A percentile compares a stretch with the other conserved stretches of the same genome.
Conservation (phyloP, 345 rosid species). For the Abelmoschus esculentus region DNA sequence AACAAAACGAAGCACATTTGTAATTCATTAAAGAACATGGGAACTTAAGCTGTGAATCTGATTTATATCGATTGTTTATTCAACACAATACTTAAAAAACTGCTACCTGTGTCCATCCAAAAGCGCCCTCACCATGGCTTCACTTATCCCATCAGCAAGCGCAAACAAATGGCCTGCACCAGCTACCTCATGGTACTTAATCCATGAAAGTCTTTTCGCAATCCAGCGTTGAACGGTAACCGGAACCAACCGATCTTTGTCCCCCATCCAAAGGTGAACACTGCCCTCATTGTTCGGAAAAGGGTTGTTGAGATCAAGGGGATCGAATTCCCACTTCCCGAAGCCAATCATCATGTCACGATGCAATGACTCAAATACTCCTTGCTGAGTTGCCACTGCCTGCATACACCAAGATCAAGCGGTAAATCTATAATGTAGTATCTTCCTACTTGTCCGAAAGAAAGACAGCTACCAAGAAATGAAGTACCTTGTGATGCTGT, state of each 20-base stretch:
- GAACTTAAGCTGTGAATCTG: too few relatives aligned
- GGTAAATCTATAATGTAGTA: too few relatives aligned
- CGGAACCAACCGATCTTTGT: slow-evolving; percentile 52
- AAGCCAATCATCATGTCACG: slow-evolving; percentile 57
- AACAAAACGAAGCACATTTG: not conserved
- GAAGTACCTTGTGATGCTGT: slow-evolving; percentile 17
- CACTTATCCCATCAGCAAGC: slow-evolving; percentile 38
- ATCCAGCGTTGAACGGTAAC: slow-evolving; percentile 40
- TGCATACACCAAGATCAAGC: slow-evolving; percentile 10
- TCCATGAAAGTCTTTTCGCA: slow-evolving; percentile 41
- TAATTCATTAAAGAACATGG: not conserved
- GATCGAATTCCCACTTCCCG: slow-evolving; percentile 75
- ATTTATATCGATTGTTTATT: not conserved
- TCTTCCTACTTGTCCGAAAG: not conserved
- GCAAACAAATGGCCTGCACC: slow-evolving; percentile 51
- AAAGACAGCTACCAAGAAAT: too few relatives aligned
- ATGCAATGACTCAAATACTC: slow-evolving; percentile 49
- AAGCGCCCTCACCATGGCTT: slow-evolving; percentile 38
- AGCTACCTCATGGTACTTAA: slow-evolving; percentile 46
- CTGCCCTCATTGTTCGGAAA: slow-evolving; percentile 45
- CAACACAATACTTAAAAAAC: not conserved
- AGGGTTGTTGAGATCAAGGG: slow-evolving; percentile 54
- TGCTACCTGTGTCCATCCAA: slow-evolving; percentile 18
- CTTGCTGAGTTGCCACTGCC: slow-evolving; percentile 41
- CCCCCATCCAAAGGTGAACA: slow-evolving; percentile 76